Evolutionary conservation across 306 rosid species (phyloP), one percentile per base, ranked within the genome.

Genomic region (Sechiopsis laciniata): DNA sequence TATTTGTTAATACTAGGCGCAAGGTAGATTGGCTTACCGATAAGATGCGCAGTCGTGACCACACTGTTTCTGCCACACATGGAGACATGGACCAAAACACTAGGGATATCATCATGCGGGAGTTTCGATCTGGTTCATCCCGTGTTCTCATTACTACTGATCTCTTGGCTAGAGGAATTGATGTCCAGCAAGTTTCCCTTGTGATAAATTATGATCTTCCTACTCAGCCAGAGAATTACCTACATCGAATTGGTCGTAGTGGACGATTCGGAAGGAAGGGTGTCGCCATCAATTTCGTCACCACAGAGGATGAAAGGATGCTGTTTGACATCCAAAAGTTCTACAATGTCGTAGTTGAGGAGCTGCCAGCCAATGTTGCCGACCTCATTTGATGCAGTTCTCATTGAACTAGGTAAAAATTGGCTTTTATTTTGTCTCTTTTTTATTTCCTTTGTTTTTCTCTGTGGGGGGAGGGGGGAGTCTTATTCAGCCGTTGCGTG

Each of bases 71-170:
- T 72, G 88, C 91, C 53, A 87, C 91, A 55, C 91, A 89, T 48
- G 91, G 95, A 71, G 95, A 89, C 74, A 86, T 89, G 95, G 95
- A 89, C 77, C 95, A 89, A 69, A 89, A 87, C 82, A 82, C 88
- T 16, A 87, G 95, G 60, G 90, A 87, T 65, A 87, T 89, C 68
- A 87, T 89, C 80, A 87, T 89, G 95, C 76, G 90, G 69, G 95
- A 89, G 81, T 89, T 89, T 77, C 87, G 95, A 22, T 87, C 89
- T 50, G 95, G 89, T 19, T 89, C 91, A 32, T 89, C 95, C 22
- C 91, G 89, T 16, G 91, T 89, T 73, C 84, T 87, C 48, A 87
- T 87, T 45, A 87, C 87, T 55, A 87, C 89, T 66, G 91, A 87
- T 83, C 87, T 87, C 11, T 76, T 87, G 83, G 91, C 91, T 56